Evolutionary conservation across 768 basidiomycete species (phyloP).

Genomic region (Phanerochaete carnosa): DNA sequence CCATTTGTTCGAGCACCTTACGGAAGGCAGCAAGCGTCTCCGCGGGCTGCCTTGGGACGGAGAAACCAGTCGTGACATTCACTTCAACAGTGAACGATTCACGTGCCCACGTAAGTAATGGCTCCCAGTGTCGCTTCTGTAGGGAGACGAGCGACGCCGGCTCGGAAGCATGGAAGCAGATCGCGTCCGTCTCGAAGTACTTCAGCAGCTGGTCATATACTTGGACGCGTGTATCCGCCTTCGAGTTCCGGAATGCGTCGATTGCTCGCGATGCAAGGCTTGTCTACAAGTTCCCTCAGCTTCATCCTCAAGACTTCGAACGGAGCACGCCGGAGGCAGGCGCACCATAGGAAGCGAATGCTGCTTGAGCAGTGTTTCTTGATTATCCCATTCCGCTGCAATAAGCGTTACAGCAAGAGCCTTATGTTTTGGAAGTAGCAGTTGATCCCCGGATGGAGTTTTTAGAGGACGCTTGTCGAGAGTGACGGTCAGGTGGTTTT

Average conservation of each 20-base stretch:
- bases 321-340: not conserved
- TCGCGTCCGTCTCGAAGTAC: conserved; percentile 93
- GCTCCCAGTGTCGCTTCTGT: conserved; percentile 85
- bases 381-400: conserved; percentile 96
- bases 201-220: conserved; percentile 69
- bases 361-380: conserved; percentile 79
- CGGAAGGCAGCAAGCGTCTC: conserved; percentile 63
- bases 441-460: conserved; percentile 78
- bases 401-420: conserved; percentile 76
- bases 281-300: conserved; percentile 51
- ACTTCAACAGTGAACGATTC: conserved; percentile 66
- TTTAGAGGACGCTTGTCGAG: conserved; percentile 84
- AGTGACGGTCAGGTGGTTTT: conserved; percentile 53
- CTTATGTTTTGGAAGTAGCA: conserved; percentile 71
- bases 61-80: conserved; percentile 56
- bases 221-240: conserved; percentile 49
- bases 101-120: conserved; percentile 77
- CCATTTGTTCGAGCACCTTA: conserved; percentile 55
- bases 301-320: not conserved
- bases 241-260: conserved; percentile 50
- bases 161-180: conserved; percentile 83
- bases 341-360: conserved; percentile 89
- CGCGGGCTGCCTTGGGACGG: conserved; percentile 65
- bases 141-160: conserved; percentile 73
- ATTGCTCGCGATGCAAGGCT: conserved; percentile 88